Evolutionary conservation across 768 basidiomycete species (phyloP).

Genomic region (Russula earlei): DNA sequence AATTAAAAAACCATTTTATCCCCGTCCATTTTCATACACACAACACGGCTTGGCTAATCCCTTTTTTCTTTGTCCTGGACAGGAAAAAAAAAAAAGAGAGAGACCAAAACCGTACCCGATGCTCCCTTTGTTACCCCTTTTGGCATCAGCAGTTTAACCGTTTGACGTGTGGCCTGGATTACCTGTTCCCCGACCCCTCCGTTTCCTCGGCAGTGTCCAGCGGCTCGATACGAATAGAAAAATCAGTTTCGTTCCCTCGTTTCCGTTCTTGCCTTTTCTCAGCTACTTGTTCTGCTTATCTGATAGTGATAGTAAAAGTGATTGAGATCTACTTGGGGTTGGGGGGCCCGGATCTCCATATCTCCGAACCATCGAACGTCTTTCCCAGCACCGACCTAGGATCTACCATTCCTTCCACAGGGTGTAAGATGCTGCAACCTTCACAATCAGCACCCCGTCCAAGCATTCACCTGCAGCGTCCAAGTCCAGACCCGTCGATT

Average conservation of each 20-base stretch:
- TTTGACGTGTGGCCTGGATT: constrained; percentile 11
- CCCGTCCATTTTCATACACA: not conserved
- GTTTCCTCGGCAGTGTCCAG: not conserved
- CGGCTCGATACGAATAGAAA: not conserved
- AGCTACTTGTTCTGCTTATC: not conserved
- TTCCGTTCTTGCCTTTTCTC: not conserved
- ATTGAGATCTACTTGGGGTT: too few species aligned
- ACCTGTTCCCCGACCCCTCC: constrained; percentile 3
- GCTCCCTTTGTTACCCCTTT: constrained; percentile 15
- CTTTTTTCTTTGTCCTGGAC: not conserved
- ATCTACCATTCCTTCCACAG: not conserved
- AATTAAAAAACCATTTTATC: too few species aligned
- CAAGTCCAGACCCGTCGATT: constrained; percentile 9
- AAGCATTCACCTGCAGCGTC: constrained; percentile 3
- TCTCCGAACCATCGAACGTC: too few species aligned
- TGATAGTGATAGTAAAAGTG: too few species aligned
- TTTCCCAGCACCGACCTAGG: not conserved
- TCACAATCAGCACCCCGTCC: constrained; percentile 7
- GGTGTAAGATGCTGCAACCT: not conserved
- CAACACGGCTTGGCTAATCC: not conserved
- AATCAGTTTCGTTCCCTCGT: not conserved
- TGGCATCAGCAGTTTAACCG: constrained; percentile 8
- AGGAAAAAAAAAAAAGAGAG: not conserved
- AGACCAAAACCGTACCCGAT: not conserved
- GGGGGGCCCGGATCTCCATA: not conserved